Evolutionary conservation across 495 filamentous ascomycete genomes (phyloP).

Genomic region (Hypoxylon intermedium): DNA sequence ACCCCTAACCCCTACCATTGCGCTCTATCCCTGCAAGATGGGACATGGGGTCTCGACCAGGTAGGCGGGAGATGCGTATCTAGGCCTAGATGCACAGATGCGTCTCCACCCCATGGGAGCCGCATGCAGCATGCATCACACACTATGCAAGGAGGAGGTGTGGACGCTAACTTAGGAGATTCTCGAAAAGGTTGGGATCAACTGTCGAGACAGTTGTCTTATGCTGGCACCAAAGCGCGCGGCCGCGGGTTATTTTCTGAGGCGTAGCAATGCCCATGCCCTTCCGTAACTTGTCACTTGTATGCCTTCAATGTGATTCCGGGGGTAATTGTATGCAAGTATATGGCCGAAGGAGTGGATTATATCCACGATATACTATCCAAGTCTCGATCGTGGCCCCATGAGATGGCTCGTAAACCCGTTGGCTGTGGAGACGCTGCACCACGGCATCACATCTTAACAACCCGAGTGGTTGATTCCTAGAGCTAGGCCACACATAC

Average conservation of each 20-base stretch:
- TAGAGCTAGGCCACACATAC: background rate
- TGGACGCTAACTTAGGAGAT: background rate
- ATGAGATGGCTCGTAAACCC: background rate
- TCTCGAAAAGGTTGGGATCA: background rate
- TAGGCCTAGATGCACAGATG: background rate
- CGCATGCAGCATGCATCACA: background rate
- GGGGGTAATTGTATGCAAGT: too few species aligned
- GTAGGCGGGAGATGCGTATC: background rate
- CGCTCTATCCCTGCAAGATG: background rate
- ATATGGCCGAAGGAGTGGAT: too few species aligned
- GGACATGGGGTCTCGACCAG: background rate
- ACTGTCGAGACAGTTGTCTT: background rate
- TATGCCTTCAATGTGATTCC: too few species aligned
- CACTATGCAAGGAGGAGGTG: background rate
- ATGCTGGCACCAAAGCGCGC: background rate
- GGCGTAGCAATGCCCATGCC: background rate
- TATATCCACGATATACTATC: too few species aligned
- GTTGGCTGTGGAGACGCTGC: background rate
- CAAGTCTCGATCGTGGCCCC: too few species aligned
- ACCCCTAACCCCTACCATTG: background rate
- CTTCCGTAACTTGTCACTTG: too few species aligned
- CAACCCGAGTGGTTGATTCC: slow-evolving; percentile 8
- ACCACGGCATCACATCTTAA: background rate
- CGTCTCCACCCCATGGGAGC: background rate
- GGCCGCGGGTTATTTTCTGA: background rate